Percentiles rank a stretch among this genome's conserved stretches.
Evolutionary conservation across 306 rosid genomes (phyloP).

Genomic region (Rosa chinensis): DNA sequence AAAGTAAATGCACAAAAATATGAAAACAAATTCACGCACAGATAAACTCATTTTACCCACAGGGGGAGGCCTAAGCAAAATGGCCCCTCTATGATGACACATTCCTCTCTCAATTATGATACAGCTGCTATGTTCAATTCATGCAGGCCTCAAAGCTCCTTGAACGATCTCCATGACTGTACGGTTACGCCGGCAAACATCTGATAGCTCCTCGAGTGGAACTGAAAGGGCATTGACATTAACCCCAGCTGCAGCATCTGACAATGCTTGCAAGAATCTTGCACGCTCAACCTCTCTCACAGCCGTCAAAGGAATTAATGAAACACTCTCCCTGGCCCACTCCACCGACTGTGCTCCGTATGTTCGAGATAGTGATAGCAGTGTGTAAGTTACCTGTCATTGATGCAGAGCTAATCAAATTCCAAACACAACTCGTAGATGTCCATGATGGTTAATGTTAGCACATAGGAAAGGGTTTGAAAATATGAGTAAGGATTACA

Average conservation of each 20-base stretch:
- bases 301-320: slow-evolving; percentile 81
- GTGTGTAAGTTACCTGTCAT: slow-evolving; percentile 76
- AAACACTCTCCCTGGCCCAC: slow-evolving; percentile 79
- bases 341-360: slow-evolving; percentile 67
- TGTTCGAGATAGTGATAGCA: slow-evolving; percentile 71
- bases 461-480: not conserved
- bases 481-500: not conserved
- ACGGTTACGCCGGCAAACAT: slow-evolving; percentile 91
- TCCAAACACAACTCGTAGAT: slow-evolving; percentile 14
- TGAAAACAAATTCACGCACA: slow-evolving; percentile 46
- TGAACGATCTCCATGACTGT: slow-evolving; percentile 98
- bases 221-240: slow-evolving; percentile 49
- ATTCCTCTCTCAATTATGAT: slow-evolving; percentile 51
- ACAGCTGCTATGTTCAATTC: slow-evolving; percentile 66
- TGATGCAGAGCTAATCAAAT: slow-evolving; percentile 19
- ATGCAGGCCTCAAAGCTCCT: slow-evolving; percentile 93
- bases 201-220: slow-evolving; percentile 82
- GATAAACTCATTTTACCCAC: slow-evolving; percentile 39
- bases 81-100: slow-evolving; percentile 54
- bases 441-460: not conserved
- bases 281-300: slow-evolving; percentile 78
- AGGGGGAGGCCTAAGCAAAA: slow-evolving; percentile 68
- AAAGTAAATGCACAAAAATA: slow-evolving; percentile 37
- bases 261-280: slow-evolving; percentile 76
- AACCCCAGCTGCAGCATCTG: slow-evolving; percentile 81